These are phyloP conservation scores for Manihot esculenta DNA, from an alignment of 441 rosid species.

Conservation along the genomic window DNA sequence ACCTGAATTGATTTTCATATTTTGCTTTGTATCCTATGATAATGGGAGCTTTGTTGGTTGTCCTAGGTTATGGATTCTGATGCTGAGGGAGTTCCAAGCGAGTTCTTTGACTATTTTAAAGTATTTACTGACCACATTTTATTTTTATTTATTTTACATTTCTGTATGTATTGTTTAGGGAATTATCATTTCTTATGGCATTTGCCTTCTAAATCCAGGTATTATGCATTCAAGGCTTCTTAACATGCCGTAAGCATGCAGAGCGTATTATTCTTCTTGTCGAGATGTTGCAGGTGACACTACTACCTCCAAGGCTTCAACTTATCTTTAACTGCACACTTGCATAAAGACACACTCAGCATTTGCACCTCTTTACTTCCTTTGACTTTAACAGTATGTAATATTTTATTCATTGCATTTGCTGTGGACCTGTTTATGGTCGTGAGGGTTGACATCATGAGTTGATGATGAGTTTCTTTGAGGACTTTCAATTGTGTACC, in stretches of 20 bases:
- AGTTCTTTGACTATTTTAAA: constrained; percentile 95
- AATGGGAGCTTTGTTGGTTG: constrained; percentile 18
- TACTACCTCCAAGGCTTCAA: neutral
- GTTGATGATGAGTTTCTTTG: neutral
- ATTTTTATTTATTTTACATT: neutral
- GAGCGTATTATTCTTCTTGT: constrained; percentile 92
- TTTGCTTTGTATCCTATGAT: constrained; percentile 13
- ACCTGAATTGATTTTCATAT: constrained; percentile 1
- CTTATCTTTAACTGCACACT: neutral
- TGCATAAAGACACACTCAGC: too few species aligned
- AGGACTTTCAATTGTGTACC: neutral
- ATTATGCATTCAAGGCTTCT: constrained; percentile 95
- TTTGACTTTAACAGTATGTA: neutral
- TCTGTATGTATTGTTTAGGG: neutral
- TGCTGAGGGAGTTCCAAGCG: constrained; percentile 98
- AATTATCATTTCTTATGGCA: constrained; percentile 6
- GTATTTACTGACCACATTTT: constrained; percentile 31
- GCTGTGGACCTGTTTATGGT: neutral
- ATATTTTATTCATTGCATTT: neutral
- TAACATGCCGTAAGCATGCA: constrained; percentile 96
- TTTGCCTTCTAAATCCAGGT: constrained; percentile 48
- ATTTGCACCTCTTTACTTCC: neutral
- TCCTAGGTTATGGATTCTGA: constrained; percentile 96
- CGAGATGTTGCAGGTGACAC: constrained; percentile 94
- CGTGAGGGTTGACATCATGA: neutral